phyloP scores from a whole-genome alignment of 2,329 filamentous ascomycete genomes.

The Xylaria sp. region DNA sequence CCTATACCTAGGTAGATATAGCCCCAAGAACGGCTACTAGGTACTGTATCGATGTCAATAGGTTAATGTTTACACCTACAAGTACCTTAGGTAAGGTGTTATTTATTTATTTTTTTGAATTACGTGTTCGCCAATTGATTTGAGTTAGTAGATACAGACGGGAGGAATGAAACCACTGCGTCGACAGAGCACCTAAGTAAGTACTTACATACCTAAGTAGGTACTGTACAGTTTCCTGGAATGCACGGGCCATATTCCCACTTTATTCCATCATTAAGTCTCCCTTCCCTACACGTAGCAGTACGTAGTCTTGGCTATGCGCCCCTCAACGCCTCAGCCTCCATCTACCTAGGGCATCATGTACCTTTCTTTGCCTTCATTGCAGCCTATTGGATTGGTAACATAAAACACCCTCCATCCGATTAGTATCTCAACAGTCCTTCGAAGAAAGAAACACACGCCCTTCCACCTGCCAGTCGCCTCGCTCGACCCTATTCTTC shows the following conservation, averaged over 20 bases:
- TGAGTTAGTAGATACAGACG: no score
- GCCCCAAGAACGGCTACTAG: no score
- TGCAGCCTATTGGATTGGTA: neutral
- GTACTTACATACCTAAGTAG: no score
- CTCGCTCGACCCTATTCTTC: neutral
- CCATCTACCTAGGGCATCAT: slow-evolving; percentile 1
- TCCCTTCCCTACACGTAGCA: no score
- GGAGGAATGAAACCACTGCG: no score
- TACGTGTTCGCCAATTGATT: no score
- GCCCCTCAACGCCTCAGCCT: slow-evolving; percentile 11
- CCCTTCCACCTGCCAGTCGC: neutral
- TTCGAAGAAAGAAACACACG: neutral
- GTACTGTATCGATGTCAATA: no score
- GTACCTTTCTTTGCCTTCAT: neutral
- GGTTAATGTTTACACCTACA: no score
- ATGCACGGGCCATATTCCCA: slow-evolving; percentile 10
- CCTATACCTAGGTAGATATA: no score
- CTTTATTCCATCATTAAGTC: slow-evolving; percentile 3
- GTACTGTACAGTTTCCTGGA: neutral
- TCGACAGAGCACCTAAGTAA: no score
- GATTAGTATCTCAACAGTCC: neutral
- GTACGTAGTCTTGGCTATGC: neutral
- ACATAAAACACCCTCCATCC: neutral
- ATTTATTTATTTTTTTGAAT: no score
- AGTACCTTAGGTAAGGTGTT: no score